Base-by-base conservation (phyloP, 2,329 filamentous ascomycete genomes). In the Blastomyces silverae region DNA sequence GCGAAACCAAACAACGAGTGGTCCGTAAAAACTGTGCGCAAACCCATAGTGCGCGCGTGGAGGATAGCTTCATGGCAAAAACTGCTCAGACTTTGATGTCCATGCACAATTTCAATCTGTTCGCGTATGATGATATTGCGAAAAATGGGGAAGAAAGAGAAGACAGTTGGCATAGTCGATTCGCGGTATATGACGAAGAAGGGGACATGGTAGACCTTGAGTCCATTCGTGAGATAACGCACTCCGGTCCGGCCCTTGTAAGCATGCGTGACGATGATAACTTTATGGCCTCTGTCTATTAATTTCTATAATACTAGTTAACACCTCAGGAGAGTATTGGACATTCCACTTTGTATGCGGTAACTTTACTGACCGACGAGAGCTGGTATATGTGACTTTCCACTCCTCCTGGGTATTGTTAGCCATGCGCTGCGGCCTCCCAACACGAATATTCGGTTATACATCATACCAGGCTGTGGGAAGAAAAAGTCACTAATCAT, bases 401-500 rank as follows among this genome's bases (percentile, higher is more conserved):
- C 69, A 99, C 87, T 71, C 94, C 94, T 74, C 94, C 84, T 84
- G 56, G 3, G 25, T 11, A 11, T 52, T 52, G 60, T 48, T 61
- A 20, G 50, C 72, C 37, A 74, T 70, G 10, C 60, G 39, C 1
- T 61, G 25, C 7, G 13, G 15, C 58, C 20, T 0, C 10, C n/a
- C 17, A 20, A 17, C 34, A 25, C n/a, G 15, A 62, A 50, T 25
- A 57, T 31, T 46, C 37, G 31, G 46, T n/a, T 13, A 34, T 48
- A 20, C 13, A 28, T 64, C 77, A 63, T 75, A 82, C 82, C 92
- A 62, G 94, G 93, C 74, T 97, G 93, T 17, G 94, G 94, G 75
- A 95, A 99, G 87, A 99, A 99, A 84, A 96, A 97, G 82, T 99
- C 94, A 84, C 93, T 92, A 77, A 97, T 90, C 94, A 99, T 99